Conservation (phyloP, 2,329 filamentous ascomycete species). For the Cercospora brassicicola region DNA sequence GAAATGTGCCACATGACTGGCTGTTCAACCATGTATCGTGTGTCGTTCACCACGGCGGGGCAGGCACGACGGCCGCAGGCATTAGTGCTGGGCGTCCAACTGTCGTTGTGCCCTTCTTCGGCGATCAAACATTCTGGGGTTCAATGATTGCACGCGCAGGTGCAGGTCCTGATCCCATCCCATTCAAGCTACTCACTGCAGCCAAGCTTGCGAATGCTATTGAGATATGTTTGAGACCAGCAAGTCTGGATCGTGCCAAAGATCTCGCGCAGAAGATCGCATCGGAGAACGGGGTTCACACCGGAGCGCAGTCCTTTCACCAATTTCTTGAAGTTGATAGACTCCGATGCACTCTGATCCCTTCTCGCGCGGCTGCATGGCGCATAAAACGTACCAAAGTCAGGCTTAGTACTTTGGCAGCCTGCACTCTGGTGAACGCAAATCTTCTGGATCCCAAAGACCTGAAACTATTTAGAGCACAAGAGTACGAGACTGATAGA, state of each 20-base stretch:
- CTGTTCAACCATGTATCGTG: slow-evolving; percentile 57
- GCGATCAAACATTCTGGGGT: slow-evolving; percentile 59
- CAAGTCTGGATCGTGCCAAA: slow-evolving; percentile 41
- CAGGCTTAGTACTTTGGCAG: slow-evolving; percentile 71
- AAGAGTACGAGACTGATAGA: slow-evolving; percentile 74
- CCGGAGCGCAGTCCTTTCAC: slow-evolving; percentile 50
- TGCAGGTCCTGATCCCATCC: slow-evolving; percentile 53
- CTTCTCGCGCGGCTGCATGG: slow-evolving; percentile 71
- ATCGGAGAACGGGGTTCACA: slow-evolving; percentile 44
- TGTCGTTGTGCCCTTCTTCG: slow-evolving; percentile 58
- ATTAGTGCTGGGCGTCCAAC: slow-evolving; percentile 56
- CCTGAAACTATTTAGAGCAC: slow-evolving; percentile 64
- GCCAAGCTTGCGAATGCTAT: slow-evolving; percentile 51
- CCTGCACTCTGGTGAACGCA: slow-evolving; percentile 64
- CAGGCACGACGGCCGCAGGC: slow-evolving; percentile 59
- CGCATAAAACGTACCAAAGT: slow-evolving; percentile 67
- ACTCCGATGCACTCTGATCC: slow-evolving; percentile 69
- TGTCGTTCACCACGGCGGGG: slow-evolving; percentile 61
- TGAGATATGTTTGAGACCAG: slow-evolving; percentile 43
- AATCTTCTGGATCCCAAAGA: slow-evolving; percentile 67
- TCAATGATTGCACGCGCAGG: slow-evolving; percentile 53
- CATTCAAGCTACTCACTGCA: slow-evolving; percentile 47
- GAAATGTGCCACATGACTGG: slow-evolving; percentile 60
- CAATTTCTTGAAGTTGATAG: slow-evolving; percentile 59
- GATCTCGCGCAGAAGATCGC: slow-evolving; percentile 46